Percentiles rank a stretch among this genome's conserved stretches.
Conservation (phyloP, 768 basidiomycete genomes). For the Lactarius akahatsu region DNA sequence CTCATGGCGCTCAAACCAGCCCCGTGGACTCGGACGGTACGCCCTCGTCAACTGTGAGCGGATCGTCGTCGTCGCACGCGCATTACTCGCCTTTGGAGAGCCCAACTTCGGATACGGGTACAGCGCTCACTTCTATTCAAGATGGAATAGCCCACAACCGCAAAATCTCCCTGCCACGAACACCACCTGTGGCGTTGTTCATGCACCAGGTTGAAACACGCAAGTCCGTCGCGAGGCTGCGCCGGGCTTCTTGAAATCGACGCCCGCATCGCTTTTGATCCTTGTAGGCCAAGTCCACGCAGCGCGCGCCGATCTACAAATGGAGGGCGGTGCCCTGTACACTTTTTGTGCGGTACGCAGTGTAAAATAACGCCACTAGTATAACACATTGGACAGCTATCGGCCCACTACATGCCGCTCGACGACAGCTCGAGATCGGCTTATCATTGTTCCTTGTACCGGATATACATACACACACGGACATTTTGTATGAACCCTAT, state of each 20-base stretch:
- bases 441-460: not conserved
- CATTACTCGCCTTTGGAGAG: not conserved
- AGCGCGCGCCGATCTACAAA: not conserved
- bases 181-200: not conserved
- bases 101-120: slow-evolving; percentile 4
- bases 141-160: slow-evolving; percentile 37
- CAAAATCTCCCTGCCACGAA: not conserved
- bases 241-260: not conserved
- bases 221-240: not conserved
- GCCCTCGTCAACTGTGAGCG: not conserved
- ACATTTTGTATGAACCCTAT: not conserved
- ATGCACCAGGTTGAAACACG: not conserved
- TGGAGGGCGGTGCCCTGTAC: not conserved
- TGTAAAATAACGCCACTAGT: not conserved
- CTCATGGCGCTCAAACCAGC: not conserved
- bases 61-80: slow-evolving; percentile 6
- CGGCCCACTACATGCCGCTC: not conserved
- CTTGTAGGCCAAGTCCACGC: not conserved
- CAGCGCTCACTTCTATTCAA: slow-evolving; percentile 45
- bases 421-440: not conserved
- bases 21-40: not conserved
- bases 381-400: slow-evolving; percentile 2
- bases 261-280: not conserved
- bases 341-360: not conserved
- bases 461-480: not conserved